Conservation (phyloP, 352 stramenopile genomes). For the Phytophthora ramorum region DNA sequence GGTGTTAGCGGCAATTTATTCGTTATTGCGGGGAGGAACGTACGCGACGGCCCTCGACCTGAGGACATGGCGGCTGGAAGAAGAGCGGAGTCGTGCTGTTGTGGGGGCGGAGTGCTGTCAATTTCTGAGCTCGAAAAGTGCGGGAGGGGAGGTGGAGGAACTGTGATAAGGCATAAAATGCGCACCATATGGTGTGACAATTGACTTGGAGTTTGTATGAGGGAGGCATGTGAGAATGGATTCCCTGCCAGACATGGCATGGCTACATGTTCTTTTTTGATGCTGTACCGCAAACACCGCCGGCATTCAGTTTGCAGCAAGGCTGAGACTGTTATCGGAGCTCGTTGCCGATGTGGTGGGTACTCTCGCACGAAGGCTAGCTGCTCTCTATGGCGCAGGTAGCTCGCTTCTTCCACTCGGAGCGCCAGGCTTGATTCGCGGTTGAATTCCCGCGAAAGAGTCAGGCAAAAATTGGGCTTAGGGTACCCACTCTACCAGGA, state of each 20-base stretch:
- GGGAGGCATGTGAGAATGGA: neutral
- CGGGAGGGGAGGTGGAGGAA: slow-evolving; percentile 15
- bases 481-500: slow-evolving; percentile 7
- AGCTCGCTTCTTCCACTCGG: too few species aligned
- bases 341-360: neutral
- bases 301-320: neutral
- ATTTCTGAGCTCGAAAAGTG: slow-evolving; percentile 21
- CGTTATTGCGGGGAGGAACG: slow-evolving; percentile 2
- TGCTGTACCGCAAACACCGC: slow-evolving; percentile 22
- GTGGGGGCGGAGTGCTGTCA: slow-evolving; percentile 16
- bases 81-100: slow-evolving; percentile 27
- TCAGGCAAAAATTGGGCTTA: slow-evolving; percentile 12
- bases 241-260: slow-evolving; percentile 6
- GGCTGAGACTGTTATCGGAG: neutral
- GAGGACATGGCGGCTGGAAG: slow-evolving; percentile 28
- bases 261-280: slow-evolving; percentile 24
- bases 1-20: neutral
- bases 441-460: slow-evolving; percentile 12
- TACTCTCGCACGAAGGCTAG: too few species aligned
- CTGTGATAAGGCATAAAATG: slow-evolving; percentile 1
- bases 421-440: too few species aligned
- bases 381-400: too few species aligned
- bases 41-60: slow-evolving; percentile 35
- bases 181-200: neutral
- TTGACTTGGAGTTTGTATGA: neutral